Evolutionary conservation across 2,329 filamentous ascomycete species (phyloP).

Genomic region (Ophiocordyceps unilateralis): DNA sequence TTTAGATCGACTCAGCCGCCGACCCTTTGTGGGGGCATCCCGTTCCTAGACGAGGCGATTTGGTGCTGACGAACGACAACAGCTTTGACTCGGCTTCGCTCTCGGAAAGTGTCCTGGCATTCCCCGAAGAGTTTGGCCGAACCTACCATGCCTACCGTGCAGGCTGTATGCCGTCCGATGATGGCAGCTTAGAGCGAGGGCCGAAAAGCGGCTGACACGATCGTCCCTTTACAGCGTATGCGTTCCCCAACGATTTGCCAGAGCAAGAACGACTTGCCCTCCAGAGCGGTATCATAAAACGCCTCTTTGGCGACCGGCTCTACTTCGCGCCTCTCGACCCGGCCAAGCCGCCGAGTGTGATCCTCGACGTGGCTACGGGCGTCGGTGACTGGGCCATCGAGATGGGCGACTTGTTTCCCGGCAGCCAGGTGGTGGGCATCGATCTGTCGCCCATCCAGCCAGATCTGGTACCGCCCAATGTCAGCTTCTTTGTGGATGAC

Average conservation of each 20-base stretch:
- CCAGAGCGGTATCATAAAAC: conserved; percentile 20
- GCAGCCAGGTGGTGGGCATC: conserved; percentile 40
- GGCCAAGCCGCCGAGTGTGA: conserved; percentile 15
- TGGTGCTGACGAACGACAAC: neutral
- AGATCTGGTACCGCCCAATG: conserved; percentile 50
- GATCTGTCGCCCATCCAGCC: conserved; percentile 55
- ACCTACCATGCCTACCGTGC: conserved; percentile 30
- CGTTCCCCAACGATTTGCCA: conserved; percentile 25
- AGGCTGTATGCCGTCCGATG: conserved; percentile 22
- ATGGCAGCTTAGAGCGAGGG: neutral
- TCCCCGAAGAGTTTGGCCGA: conserved; percentile 24
- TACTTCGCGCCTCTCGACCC: conserved; percentile 24
- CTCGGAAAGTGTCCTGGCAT: conserved; percentile 22
- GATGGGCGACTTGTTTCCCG: conserved; percentile 44
- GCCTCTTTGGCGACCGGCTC: conserved; percentile 20
- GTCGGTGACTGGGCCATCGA: conserved; percentile 47
- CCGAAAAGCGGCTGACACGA: neutral
- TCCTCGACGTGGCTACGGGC: conserved; percentile 28
- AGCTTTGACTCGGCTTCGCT: conserved; percentile 12
- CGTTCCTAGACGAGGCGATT: neutral
- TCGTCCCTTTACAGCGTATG: conserved; percentile 23
- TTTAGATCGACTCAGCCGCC: neutral
- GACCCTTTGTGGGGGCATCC: neutral
- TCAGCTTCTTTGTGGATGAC: conserved; percentile 60
- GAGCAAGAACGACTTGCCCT: conserved; percentile 24